Percentiles rank a stretch among this genome's conserved stretches.
These are phyloP conservation scores for Chaetoscypha palmicola DNA, from an alignment of 2,329 filamentous ascomycete species.

Conservation along the genomic window DNA sequence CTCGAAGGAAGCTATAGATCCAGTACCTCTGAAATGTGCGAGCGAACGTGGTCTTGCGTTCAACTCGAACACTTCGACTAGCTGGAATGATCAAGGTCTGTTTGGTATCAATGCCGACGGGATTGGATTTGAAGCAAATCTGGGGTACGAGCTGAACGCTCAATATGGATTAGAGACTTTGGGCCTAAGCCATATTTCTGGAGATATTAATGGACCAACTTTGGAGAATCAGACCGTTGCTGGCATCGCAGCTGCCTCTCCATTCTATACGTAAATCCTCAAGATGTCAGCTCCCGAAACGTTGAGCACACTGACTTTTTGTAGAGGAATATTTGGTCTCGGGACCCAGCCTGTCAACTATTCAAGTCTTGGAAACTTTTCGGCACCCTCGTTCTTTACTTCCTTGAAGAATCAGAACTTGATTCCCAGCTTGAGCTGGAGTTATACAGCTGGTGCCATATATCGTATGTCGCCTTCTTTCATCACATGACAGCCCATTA, in stretches of 20 bases:
- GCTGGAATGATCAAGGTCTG: conserved; percentile 40
- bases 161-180: conserved; percentile 12
- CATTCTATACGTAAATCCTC: conserved; percentile 6
- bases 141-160: conserved; percentile 29
- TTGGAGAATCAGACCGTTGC: conserved; percentile 13
- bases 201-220: conserved; percentile 1
- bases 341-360: conserved; percentile 16
- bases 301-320: not conserved
- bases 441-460: conserved; percentile 36
- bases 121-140: conserved; percentile 21
- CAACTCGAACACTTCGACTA: conserved; percentile 43
- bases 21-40: conserved; percentile 31
- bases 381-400: conserved; percentile 6
- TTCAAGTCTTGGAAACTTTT: conserved; percentile 14
- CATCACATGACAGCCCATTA: not conserved
- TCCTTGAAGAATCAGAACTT: conserved; percentile 20
- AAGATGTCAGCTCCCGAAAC: too few species aligned
- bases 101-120: conserved; percentile 30
- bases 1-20: conserved; percentile 28
- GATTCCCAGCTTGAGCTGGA: conserved; percentile 34
- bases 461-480: conserved; percentile 30
- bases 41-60: conserved; percentile 52
- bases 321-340: conserved; percentile 14
- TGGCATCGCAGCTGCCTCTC: conserved; percentile 1
- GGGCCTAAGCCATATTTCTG: conserved; percentile 8